Conservation (phyloP, 257 asterid genomes). For the Perilla frutescens region DNA sequence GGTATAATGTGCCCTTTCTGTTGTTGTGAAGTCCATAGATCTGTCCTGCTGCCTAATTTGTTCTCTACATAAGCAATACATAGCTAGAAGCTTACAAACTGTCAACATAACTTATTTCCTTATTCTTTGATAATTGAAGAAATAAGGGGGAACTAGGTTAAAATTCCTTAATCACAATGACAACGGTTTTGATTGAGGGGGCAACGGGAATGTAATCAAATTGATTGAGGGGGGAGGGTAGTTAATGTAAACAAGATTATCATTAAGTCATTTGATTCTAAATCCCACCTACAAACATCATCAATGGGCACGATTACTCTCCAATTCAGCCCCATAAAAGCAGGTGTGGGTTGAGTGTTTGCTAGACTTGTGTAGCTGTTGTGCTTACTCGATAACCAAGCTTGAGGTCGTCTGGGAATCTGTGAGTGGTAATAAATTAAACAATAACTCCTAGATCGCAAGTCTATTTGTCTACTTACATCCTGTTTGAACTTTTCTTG, state of each 20-base stretch:
- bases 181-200: not conserved
- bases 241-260: not conserved
- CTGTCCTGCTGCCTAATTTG: constrained; percentile 24
- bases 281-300: not conserved
- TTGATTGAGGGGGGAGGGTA: not conserved
- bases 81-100: constrained; percentile 12
- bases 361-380: not conserved
- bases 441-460: constrained; percentile 8
- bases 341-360: not conserved
- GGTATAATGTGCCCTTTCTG: not conserved
- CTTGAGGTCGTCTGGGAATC: constrained; percentile 4
- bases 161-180: not conserved
- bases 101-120: constrained; percentile 4
- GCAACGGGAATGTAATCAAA: not conserved
- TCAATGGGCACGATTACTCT: not conserved
- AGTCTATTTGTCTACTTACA: constrained; percentile 15
- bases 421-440: not conserved
- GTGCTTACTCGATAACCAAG: not conserved
- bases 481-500: constrained; percentile 13
- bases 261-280: not conserved
- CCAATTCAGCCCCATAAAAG: not conserved
- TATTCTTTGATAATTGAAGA: constrained; percentile 6
- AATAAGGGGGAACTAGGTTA: not conserved
- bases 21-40: constrained; percentile 10
- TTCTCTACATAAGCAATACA: not conserved